Conservation (phyloP, 1,284 basidiomycete genomes). For the Somion occarium region DNA sequence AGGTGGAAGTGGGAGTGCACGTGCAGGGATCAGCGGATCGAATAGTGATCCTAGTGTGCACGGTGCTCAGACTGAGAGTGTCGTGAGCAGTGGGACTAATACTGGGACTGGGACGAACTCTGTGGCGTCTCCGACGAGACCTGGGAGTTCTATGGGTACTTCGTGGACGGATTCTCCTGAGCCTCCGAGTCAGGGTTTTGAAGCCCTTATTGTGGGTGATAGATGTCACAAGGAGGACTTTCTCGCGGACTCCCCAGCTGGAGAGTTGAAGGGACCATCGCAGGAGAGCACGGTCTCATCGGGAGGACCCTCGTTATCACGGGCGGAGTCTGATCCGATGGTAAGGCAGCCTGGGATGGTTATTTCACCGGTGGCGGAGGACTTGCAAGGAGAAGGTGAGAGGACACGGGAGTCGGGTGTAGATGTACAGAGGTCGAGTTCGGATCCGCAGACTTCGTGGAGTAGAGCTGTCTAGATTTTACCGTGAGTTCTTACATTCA, state of each 20-base stretch:
- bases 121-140: constrained; percentile 6
- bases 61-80: constrained; percentile 16
- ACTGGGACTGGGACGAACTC: constrained; percentile 11
- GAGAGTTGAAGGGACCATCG: background rate
- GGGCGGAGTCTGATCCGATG: constrained; percentile 23
- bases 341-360: background rate
- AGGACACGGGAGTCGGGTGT: background rate
- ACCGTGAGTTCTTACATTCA: too few relatives aligned
- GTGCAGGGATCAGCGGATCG: background rate
- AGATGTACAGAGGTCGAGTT: background rate
- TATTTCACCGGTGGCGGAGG: too few relatives aligned
- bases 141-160: constrained; percentile 21
- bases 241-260: background rate
- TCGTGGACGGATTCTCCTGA: constrained; percentile 18
- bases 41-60: constrained; percentile 1
- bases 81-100: constrained; percentile 13
- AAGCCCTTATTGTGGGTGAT: constrained; percentile 10
- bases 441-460: background rate
- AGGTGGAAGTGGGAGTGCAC: constrained; percentile 1
- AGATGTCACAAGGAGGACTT: background rate
- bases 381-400: too few relatives aligned
- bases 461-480: background rate
- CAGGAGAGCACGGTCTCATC: background rate
- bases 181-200: constrained; percentile 10
- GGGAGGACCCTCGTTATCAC: constrained; percentile 8